Base-by-base conservation (phyloP, 768 basidiomycete genomes). In the Krasilnikovozyma curviuscula region DNA sequence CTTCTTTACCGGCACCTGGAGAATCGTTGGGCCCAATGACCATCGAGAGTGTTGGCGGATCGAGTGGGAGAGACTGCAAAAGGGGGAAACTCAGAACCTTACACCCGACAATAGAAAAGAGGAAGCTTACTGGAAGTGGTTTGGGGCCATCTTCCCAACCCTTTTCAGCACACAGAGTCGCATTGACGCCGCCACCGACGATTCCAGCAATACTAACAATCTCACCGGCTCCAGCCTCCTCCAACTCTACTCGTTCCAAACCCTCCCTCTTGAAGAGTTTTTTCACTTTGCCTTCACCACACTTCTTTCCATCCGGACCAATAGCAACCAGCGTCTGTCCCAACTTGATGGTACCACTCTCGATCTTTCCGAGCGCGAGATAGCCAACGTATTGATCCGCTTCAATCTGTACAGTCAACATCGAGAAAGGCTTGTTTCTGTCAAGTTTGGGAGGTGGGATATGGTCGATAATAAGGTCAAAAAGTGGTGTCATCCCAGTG, bases 321-420 rank as follows among this genome's bases (percentile, higher is more conserved):
- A 52, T 18, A 3, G 50, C 29, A 18, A 47, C 25, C 34, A 52
- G 50, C 40, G 46, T 52, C 2, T 39, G 27, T 14, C 50, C 50
- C 14, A 52, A 28, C 27, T 14, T 34, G 40, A 52, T 46, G 9
- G 13, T 23, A 7, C 50, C 50, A 24, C 38, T 40, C 40, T 52
- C 50, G 32, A 52, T 38, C 24, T 46, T 37, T 27, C 50, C 50
- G 35, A 52, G 50, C 40, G 46, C 46, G 19, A 52, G 45, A 25
- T 40, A 38, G 12, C 50, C 50, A 41, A 52, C 50, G 27, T 42
- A 52, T 14, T 40, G 21, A 31, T 52, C 50, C 21, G 34, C 10
- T 40, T 52, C 50, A 41, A 52, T 52, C 46, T 52, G 50, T 7
- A 46, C 48, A 28, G 50, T 52, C 19, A 52, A 40, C 50, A 52